A percentile compares a stretch with the other conserved stretches of the same genome.
These are phyloP conservation scores for Cryptococcus depauperatus DNA, from an alignment of 1,284 basidiomycete species.

Conservation along the genomic window DNA sequence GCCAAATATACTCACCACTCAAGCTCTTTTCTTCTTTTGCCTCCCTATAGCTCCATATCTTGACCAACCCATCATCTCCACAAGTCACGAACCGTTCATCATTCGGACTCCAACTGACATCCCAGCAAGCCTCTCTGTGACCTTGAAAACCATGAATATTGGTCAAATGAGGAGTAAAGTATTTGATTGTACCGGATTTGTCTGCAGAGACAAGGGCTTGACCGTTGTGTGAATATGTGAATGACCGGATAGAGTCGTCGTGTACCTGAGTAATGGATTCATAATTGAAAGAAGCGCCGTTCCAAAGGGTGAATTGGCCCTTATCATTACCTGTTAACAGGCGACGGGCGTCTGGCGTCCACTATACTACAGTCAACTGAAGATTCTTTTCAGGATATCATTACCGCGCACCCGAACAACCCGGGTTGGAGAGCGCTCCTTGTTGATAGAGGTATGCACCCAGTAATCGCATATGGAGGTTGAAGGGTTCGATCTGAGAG, in stretches of 20 bases:
- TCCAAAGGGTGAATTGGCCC: slow-evolving; percentile 98
- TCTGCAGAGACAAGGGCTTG: slow-evolving; percentile 86
- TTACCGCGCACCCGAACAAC: slow-evolving; percentile 70
- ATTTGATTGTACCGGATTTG: slow-evolving; percentile 91
- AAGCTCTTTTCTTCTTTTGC: slow-evolving; percentile 78
- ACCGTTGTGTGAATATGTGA: slow-evolving; percentile 85
- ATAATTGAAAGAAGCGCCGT: slow-evolving; percentile 97
- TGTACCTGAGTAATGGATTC: slow-evolving; percentile 93
- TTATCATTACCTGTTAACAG: slow-evolving; percentile 90
- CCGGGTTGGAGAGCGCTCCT: slow-evolving; percentile 93
- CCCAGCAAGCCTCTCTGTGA: slow-evolving; percentile 81
- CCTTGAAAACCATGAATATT: slow-evolving; percentile 90
- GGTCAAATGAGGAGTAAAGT: slow-evolving; percentile 98
- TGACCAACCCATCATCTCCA: slow-evolving; percentile 86
- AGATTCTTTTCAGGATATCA: slow-evolving; percentile 1
- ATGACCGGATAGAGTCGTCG: slow-evolving; percentile 82
- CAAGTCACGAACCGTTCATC: slow-evolving; percentile 87
- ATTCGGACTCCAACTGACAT: slow-evolving; percentile 82
- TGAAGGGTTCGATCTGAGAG: slow-evolving; percentile 77
- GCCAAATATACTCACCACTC: slow-evolving; percentile 53
- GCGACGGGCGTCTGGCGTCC: slow-evolving; percentile 91
- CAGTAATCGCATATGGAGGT: slow-evolving; percentile 92
- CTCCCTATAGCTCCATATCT: slow-evolving; percentile 92
- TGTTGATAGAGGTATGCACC: slow-evolving; percentile 96
- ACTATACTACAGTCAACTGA: slow-evolving; percentile 50